phyloP scores from a whole-genome alignment of 495 filamentous ascomycete species.

The Letharia lupina region DNA sequence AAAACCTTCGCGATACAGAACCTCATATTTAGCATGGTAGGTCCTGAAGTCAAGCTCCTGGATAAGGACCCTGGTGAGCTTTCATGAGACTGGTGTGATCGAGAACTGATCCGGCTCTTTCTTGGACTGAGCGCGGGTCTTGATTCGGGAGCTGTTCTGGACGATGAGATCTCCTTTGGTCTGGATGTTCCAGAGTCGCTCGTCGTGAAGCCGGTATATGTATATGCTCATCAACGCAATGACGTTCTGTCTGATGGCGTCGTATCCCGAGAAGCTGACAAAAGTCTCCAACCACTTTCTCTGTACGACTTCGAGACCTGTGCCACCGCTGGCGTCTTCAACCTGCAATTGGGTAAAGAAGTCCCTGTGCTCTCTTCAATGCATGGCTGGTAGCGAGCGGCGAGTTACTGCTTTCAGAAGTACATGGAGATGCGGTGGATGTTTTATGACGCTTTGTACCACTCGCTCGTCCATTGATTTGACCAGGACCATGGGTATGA shows the following conservation, averaged over 20 bases:
- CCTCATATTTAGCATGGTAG: constrained; percentile 54
- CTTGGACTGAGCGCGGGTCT: constrained; percentile 82
- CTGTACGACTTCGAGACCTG: constrained; percentile 77
- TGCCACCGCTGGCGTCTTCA: constrained; percentile 47
- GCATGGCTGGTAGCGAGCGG: constrained; percentile 36
- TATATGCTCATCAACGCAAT: constrained; percentile 68
- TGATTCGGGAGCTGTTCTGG: constrained; percentile 70
- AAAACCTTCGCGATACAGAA: constrained; percentile 50
- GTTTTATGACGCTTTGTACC: constrained; percentile 41
- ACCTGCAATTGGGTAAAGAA: constrained; percentile 82
- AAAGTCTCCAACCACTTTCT: constrained; percentile 96
- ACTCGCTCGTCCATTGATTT: constrained; percentile 30
- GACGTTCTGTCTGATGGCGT: constrained; percentile 92
- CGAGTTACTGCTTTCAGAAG: constrained; percentile 39
- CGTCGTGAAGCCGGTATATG: constrained; percentile 78
- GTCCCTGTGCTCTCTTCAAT: constrained; percentile 51
- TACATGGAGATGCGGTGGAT: constrained; percentile 34
- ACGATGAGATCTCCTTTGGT: constrained; percentile 91
- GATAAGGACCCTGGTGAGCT: constrained; percentile 92
- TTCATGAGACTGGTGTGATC: constrained; percentile 76
- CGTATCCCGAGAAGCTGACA: constrained; percentile 89
- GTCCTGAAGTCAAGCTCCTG: constrained; percentile 71
- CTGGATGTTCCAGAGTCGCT: constrained; percentile 64
- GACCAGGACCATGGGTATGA: constrained; percentile 23
- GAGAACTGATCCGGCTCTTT: constrained; percentile 83